Percentiles rank a stretch among this genome's conserved stretches.
phyloP scores from a whole-genome alignment of 495 filamentous ascomycete genomes.

The Lasiosphaeris hirsuta region DNA sequence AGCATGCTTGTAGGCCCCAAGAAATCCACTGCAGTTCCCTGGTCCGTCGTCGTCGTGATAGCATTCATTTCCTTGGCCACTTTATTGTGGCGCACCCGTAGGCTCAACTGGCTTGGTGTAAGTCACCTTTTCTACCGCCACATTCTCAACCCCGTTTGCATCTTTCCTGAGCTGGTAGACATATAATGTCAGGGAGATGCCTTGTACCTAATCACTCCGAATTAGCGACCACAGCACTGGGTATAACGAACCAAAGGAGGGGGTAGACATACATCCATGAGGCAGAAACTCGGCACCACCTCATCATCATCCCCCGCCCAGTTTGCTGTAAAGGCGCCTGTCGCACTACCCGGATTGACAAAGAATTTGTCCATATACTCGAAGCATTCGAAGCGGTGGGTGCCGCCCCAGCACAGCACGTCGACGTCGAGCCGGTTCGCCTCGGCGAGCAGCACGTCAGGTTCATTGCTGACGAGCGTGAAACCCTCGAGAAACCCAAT shows the following conservation, averaged over 20 bases:
- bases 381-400: conserved; percentile 95
- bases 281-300: conserved; percentile 88
- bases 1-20: background rate
- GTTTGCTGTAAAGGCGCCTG: conserved; percentile 69
- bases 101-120: conserved; percentile 79
- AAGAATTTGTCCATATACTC: conserved; percentile 99
- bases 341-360: conserved; percentile 94
- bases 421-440: conserved; percentile 96
- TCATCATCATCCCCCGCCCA: conserved; percentile 72
- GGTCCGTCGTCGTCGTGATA: background rate
- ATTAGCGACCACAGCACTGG: conserved; percentile 10
- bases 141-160: conserved; percentile 81
- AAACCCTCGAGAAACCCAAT: conserved; percentile 98
- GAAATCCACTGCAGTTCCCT: background rate
- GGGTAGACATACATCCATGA: conserved; percentile 87
- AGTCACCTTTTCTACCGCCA: conserved; percentile 95
- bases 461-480: conserved; percentile 88
- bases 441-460: conserved; percentile 86
- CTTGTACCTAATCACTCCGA: conserved; percentile 70
- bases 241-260: background rate
- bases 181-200: conserved; percentile 92
- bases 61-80: background rate
- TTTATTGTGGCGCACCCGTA: conserved; percentile 38
- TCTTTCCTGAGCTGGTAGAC: conserved; percentile 95
- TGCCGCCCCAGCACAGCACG: conserved; percentile 96